Percentiles rank a stretch among this genome's conserved stretches.
phyloP scores from a whole-genome alignment of 2,329 filamentous ascomycete genomes.

The Epicoccum sorghinum region DNA sequence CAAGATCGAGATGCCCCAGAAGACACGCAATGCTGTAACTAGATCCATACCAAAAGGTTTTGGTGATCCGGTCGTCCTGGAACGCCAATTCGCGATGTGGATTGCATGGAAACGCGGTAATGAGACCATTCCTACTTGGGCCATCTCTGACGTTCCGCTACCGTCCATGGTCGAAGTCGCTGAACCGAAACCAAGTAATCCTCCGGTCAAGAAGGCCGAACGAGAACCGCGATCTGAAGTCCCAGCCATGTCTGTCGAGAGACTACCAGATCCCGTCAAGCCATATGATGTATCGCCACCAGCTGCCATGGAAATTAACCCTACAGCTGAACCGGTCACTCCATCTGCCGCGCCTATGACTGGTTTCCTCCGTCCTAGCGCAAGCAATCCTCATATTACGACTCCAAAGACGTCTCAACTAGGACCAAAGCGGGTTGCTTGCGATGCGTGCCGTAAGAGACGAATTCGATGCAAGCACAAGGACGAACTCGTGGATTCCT shows the following conservation, averaged over 20 bases:
- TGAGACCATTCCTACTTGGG: constrained; percentile 67
- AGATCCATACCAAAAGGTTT: constrained; percentile 67
- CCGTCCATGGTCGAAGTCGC: constrained; percentile 46
- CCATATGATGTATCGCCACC: constrained; percentile 24
- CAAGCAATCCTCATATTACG: constrained; percentile 48
- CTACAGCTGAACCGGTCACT: constrained; percentile 16
- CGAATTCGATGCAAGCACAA: constrained; percentile 69
- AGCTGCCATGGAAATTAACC: neutral
- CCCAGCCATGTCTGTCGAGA: constrained; percentile 52
- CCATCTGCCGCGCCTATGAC: constrained; percentile 38
- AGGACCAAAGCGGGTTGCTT: constrained; percentile 65
- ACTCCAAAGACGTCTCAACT: constrained; percentile 64
- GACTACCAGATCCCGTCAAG: constrained; percentile 48
- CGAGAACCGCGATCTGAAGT: constrained; percentile 56
- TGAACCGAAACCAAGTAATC: constrained; percentile 62
- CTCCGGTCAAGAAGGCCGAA: constrained; percentile 62
- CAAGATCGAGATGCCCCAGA: constrained; percentile 65
- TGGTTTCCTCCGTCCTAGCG: constrained; percentile 46
- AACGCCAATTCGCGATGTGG: constrained; percentile 68
- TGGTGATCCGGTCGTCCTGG: constrained; percentile 65
- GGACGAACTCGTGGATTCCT: constrained; percentile 54
- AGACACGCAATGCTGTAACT: constrained; percentile 64
- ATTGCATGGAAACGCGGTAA: constrained; percentile 71
- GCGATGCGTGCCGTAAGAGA: constrained; percentile 66
- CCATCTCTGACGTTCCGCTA: constrained; percentile 61